Base-by-base conservation (phyloP, 441 rosid genomes). In the Brassica balearica region DNA sequence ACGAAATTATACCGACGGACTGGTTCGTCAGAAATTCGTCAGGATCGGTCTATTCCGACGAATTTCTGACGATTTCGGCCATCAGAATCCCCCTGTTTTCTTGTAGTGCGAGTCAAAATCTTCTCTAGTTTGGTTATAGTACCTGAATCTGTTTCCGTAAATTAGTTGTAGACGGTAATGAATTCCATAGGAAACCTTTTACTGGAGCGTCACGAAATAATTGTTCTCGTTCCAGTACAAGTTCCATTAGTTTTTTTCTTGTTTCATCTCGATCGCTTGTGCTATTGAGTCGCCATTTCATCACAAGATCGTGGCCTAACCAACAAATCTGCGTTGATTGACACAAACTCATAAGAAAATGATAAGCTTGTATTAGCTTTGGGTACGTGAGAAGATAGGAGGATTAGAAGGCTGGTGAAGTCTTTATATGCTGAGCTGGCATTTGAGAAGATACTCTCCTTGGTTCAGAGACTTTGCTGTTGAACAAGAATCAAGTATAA, bases 71-170 rank as follows among this genome's bases (percentile, higher is more conserved):
- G 19, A 17, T 17, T 17, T 17, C 19, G 19, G 19, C 19, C 19
- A 17, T 17, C 19, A 17, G 19, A 17, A 17, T 17, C 19, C 19
- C 19, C 19, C 19, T 17, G 19, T 17, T 17, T 17, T 17, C 19
- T 17, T 17, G 19, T 17, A 17, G 19, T 17, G 19, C 19, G 19
- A 20, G 4, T 58, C 62, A 58, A 10, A 59, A 58, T 58, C 12
- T 58, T 58, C 29, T 9, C 27, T 58, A 58, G n/a, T 20, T 59
- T 1, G 1, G 38, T 34, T 34, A 34, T 34, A 34, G 38, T 22
- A 59, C 64, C 64, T 59, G 64, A 59, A 59, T 22, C 32, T 59
- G 32, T 8, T 22, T 59, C 32, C 64, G 64, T 22, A 22, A 59
- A 59, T 22, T 2, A 2, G n/a, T 59, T 2, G 64, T 59, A 59